These are phyloP conservation scores for Neurospora pannonica DNA, from an alignment of 495 filamentous ascomycete genomes.

Conservation along the genomic window DNA sequence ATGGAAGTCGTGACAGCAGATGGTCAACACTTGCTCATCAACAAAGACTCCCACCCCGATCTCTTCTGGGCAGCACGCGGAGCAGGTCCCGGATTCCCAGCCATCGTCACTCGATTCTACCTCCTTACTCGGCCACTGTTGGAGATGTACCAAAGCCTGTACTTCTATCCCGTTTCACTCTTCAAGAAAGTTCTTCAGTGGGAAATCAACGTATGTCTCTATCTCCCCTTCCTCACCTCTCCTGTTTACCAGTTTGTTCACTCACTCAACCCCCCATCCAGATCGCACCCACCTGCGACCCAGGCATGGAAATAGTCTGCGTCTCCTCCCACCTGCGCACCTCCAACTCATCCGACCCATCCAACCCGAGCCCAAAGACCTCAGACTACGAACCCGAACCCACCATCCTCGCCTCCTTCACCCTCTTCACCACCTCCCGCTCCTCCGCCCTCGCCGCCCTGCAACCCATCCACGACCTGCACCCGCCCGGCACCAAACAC, in stretches of 20 bases:
- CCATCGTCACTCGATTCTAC: slow-evolving; percentile 39
- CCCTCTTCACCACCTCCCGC: slow-evolving; percentile 30
- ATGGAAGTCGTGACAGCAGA: slow-evolving; percentile 42
- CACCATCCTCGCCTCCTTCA: slow-evolving; percentile 30
- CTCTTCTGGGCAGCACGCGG: slow-evolving; percentile 44
- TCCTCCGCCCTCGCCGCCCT: slow-evolving; percentile 27
- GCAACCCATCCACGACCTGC: slow-evolving; percentile 25
- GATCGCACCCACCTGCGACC: slow-evolving; percentile 27
- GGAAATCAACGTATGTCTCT: slow-evolving; percentile 23
- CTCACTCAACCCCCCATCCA: slow-evolving; percentile 2
- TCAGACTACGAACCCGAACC: slow-evolving; percentile 11
- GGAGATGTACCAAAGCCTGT: slow-evolving; percentile 32
- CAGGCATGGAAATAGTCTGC: slow-evolving; percentile 34
- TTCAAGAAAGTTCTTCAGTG: slow-evolving; percentile 36
- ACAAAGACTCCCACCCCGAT: slow-evolving; percentile 32
- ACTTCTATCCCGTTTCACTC: slow-evolving; percentile 32
- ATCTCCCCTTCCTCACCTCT: not conserved
- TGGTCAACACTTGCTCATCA: slow-evolving; percentile 30
- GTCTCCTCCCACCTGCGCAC: slow-evolving; percentile 23
- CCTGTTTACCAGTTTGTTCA: not conserved
- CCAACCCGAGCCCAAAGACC: not conserved
- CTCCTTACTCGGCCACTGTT: slow-evolving; percentile 25
- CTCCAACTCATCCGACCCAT: not conserved
- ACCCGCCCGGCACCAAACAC: slow-evolving; percentile 20
- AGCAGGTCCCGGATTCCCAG: slow-evolving; percentile 44